Evolutionary conservation across 441 rosid genomes (phyloP), one percentile per base, ranked within the genome.

Genomic region (Bocquillonia castaneifolia): DNA sequence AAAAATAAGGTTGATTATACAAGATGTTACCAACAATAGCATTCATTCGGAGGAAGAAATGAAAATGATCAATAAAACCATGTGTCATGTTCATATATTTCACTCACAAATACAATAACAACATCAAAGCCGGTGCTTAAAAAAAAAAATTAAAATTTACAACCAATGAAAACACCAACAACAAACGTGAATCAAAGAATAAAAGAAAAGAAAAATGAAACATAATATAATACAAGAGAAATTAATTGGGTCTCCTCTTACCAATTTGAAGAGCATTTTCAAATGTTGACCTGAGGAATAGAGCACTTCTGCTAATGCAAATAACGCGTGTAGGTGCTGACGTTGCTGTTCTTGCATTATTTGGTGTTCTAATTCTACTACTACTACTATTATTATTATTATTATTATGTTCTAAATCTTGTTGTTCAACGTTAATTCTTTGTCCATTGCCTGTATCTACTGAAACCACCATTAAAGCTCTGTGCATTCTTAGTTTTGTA

Each of bases 391-490:
- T 52, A 67, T n/a, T n/a, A n/a, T n/a, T n/a, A n/a, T n/a, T n/a
- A n/a, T n/a, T n/a, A n/a, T n/a, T n/a, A n/a, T n/a, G n/a, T 25
- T 56, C 50, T 47, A 25, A 42, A 5, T 17, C 2, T 17, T 22
- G 10, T 39, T 4, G 64, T 10, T 6, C 6, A 45, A 45, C 20
- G 4, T 15, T 9, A 23, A 8, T 32, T 26, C 50, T 50, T 14
- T n/a, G 42, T 9, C 34, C 26, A 23, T 47, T 31, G 32, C 60
- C 69, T 0, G 47, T 28, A 59, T 78, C 82, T 32, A 81, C 72
- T 10, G 81, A 78, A 2, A 86, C 82, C 26, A 73, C 70, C 57
- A 86, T 69, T 54, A 39, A 63, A 42, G 71, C 62, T 71, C 85
- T 75, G 32, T 50, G 77, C 34, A 63, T 56, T 68, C 73, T 77